Evolutionary conservation across 1,284 basidiomycete species (phyloP).

Genomic region (Ganoderma lucidum): DNA sequence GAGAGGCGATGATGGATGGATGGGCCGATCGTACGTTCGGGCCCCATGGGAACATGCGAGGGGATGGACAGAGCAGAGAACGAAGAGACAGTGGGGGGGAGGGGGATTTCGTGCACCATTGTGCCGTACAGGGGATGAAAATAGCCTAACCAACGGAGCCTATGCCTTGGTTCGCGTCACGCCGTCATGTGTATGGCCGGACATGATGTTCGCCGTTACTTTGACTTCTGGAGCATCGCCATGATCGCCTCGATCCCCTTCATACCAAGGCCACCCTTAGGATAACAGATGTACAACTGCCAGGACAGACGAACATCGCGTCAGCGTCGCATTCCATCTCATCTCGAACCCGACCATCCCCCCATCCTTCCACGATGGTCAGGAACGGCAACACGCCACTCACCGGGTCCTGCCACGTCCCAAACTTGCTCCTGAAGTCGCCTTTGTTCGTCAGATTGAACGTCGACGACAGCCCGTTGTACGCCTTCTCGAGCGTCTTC

Average conservation of each 20-base stretch:
- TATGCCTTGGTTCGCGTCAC: background rate
- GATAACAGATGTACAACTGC: constrained; percentile 44
- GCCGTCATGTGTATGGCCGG: background rate
- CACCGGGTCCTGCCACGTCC: constrained; percentile 47
- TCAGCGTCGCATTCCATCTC: constrained; percentile 15
- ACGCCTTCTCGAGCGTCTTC: constrained; percentile 55
- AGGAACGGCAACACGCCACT: constrained; percentile 22
- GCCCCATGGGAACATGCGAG: background rate
- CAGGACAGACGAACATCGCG: background rate
- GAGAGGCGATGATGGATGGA: background rate
- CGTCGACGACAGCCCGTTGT: constrained; percentile 51
- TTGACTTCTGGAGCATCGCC: constrained; percentile 45
- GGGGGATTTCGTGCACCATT: background rate
- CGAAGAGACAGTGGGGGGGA: background rate
- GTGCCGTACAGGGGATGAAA: background rate
- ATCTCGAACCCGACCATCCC: background rate
- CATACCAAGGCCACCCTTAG: constrained; percentile 41
- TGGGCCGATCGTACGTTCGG: background rate
- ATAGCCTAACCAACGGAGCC: background rate
- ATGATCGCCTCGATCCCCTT: constrained; percentile 50
- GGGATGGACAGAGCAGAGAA: background rate
- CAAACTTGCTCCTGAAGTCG: constrained; percentile 54
- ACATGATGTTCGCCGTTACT: constrained; percentile 31
- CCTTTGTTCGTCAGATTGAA: constrained; percentile 53
- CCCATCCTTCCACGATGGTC: background rate